These are phyloP conservation scores for Nigrospora oryzae DNA, from an alignment of 2,329 filamentous ascomycete genomes.

Conservation along the genomic window DNA sequence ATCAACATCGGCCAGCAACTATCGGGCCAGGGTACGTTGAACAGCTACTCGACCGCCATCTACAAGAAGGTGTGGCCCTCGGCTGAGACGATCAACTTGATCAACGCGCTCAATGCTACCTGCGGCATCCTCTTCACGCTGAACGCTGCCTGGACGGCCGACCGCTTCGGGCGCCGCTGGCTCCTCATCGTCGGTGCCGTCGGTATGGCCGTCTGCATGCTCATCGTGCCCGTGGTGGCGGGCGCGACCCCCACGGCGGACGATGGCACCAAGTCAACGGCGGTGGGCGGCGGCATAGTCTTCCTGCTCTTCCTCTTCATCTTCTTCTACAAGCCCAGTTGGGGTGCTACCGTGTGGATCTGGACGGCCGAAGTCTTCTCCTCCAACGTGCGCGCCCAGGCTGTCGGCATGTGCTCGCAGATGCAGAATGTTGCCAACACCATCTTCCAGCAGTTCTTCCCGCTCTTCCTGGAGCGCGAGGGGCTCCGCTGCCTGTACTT, in stretches of 20 bases:
- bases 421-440: slow-evolving; percentile 58
- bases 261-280: slow-evolving; percentile 43
- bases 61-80: slow-evolving; percentile 62
- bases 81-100: slow-evolving; percentile 54
- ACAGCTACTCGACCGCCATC: slow-evolving; percentile 65
- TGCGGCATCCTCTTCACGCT: slow-evolving; percentile 66
- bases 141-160: slow-evolving; percentile 65
- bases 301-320: slow-evolving; percentile 60
- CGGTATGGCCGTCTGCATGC: slow-evolving; percentile 64
- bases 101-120: slow-evolving; percentile 68
- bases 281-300: slow-evolving; percentile 60
- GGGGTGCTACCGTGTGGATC: slow-evolving; percentile 64
- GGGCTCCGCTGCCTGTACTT: slow-evolving; percentile 34
- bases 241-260: slow-evolving; percentile 43
- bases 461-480: slow-evolving; percentile 52
- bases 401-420: slow-evolving; percentile 57
- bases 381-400: slow-evolving; percentile 65
- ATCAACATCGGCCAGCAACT: slow-evolving; percentile 66
- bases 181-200: slow-evolving; percentile 59
- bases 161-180: slow-evolving; percentile 63
- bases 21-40: slow-evolving; percentile 64
- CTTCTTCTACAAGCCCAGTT: slow-evolving; percentile 61
- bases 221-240: slow-evolving; percentile 45
- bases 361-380: slow-evolving; percentile 63
- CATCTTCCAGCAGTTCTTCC: slow-evolving; percentile 64